Evolutionary conservation across 495 filamentous ascomycete genomes (phyloP).

Genomic region (Eremomyces bilateralis): DNA sequence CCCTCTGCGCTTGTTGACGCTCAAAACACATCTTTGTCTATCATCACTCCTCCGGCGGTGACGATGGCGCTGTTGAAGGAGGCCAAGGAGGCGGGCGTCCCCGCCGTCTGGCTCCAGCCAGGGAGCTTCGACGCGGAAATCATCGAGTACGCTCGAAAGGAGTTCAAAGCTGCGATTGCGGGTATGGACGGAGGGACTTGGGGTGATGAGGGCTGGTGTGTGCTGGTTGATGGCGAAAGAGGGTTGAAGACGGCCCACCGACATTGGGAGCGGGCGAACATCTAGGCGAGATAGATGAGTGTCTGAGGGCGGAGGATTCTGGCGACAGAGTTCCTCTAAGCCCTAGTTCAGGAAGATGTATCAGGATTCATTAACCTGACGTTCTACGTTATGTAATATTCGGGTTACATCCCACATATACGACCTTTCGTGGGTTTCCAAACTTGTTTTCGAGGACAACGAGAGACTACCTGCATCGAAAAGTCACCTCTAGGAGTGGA

Average conservation of each 20-base stretch:
- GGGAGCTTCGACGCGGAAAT: constrained; percentile 63
- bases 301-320: too few relatives aligned
- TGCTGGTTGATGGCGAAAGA: constrained; percentile 1
- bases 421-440: too few relatives aligned
- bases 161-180: constrained; percentile 46
- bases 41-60: constrained; percentile 71
- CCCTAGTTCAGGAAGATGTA: too few relatives aligned
- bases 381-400: too few relatives aligned
- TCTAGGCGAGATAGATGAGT: too few relatives aligned
- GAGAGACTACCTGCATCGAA: too few relatives aligned
- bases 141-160: constrained; percentile 38
- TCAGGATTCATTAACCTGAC: too few relatives aligned
- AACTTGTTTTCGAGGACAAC: too few relatives aligned
- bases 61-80: constrained; percentile 50
- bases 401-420: too few relatives aligned
- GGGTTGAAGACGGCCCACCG: constrained; percentile 1
- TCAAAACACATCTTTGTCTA: constrained; percentile 47
- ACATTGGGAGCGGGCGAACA: constrained; percentile 1
- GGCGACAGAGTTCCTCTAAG: too few relatives aligned
- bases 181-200: constrained; percentile 43
- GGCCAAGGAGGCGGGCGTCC: constrained; percentile 57
- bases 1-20: constrained; percentile 41
- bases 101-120: constrained; percentile 79
- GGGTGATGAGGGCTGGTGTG: constrained; percentile 13
- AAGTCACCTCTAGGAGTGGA: too few relatives aligned